Percentiles rank a stretch among this genome's conserved stretches.
These are phyloP conservation scores for Neonectria ditissima DNA, from an alignment of 2,329 filamentous ascomycete genomes.

Conservation along the genomic window DNA sequence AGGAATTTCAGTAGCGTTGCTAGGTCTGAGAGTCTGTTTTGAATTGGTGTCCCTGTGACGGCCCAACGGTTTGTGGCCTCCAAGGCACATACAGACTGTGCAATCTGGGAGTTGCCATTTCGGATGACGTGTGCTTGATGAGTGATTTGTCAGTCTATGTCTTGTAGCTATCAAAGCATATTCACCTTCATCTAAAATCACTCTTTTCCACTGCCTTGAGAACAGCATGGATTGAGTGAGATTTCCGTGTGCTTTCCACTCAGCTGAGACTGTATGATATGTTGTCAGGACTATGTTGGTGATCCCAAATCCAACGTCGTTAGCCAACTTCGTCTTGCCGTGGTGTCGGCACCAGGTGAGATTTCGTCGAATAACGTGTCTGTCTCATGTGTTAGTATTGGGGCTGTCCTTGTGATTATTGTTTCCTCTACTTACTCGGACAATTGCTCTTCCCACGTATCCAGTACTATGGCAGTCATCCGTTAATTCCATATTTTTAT, in stretches of 20 bases:
- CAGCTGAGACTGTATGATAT: slow-evolving; percentile 53
- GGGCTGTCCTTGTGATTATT: no score
- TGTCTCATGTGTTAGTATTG: background rate
- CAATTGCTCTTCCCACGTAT: background rate
- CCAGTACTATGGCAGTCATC: background rate
- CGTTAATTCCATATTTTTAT: no score
- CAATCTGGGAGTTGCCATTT: slow-evolving; percentile 9
- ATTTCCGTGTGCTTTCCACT: slow-evolving; percentile 44
- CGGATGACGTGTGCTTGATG: slow-evolving; percentile 11
- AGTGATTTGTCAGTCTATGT: no score
- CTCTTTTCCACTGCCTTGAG: slow-evolving; percentile 48
- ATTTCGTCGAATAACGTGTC: background rate
- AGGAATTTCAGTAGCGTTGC: slow-evolving; percentile 56
- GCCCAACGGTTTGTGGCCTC: slow-evolving; percentile 54
- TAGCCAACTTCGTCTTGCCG: background rate
- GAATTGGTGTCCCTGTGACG: slow-evolving; percentile 61
- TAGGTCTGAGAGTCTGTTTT: slow-evolving; percentile 58
- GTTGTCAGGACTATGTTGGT: slow-evolving; percentile 52
- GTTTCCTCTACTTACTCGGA: background rate
- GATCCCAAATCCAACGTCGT: no score
- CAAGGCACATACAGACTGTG: slow-evolving; percentile 50
- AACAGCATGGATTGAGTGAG: slow-evolving; percentile 44
- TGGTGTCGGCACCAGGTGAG: background rate
- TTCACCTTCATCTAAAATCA: slow-evolving; percentile 23
- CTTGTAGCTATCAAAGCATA: no score